A percentile compares a stretch with the other conserved stretches of the same genome.
Evolutionary conservation across 2,329 filamentous ascomycete species (phyloP).

Genomic region (Phaeosphaeriaceae sp.): DNA sequence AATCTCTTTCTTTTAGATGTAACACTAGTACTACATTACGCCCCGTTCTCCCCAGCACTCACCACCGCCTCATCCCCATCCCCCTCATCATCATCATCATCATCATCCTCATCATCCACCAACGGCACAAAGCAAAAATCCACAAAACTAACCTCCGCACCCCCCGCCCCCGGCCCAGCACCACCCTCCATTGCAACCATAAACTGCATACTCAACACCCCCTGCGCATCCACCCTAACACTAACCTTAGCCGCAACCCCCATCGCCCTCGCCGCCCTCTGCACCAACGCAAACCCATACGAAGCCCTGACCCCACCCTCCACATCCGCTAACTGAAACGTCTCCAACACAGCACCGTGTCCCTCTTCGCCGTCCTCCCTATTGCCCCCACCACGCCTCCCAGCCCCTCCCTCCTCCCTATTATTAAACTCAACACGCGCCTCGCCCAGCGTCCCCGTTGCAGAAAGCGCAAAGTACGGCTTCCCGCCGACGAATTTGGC

Average conservation of each 20-base stretch:
- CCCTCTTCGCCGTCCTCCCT: no score
- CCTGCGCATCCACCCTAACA: slow-evolving; percentile 83
- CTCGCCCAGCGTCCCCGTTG: slow-evolving; percentile 64
- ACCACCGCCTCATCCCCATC: slow-evolving; percentile 27
- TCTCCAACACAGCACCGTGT: slow-evolving; percentile 66
- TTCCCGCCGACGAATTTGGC: no score
- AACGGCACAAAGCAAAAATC: slow-evolving; percentile 85
- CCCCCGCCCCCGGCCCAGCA: slow-evolving; percentile 1
- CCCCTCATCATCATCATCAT: slow-evolving; percentile 23
- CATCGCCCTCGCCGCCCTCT: slow-evolving; percentile 91
- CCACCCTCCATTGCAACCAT: slow-evolving; percentile 81
- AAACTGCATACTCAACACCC: slow-evolving; percentile 92
- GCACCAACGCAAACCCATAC: slow-evolving; percentile 88
- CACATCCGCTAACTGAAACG: slow-evolving; percentile 64
- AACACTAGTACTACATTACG: no score
- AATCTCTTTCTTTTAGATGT: no score
- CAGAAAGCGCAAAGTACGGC: slow-evolving; percentile 78
- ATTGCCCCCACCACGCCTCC: no score
- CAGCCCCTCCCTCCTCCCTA: no score
- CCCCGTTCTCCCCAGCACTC: slow-evolving; percentile 17
- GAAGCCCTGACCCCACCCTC: slow-evolving; percentile 56
- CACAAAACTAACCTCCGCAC: slow-evolving; percentile 71
- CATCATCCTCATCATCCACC: slow-evolving; percentile 63
- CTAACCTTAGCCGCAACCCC: slow-evolving; percentile 90
- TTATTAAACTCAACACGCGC: slow-evolving; percentile 66